Evolutionary conservation across 1,284 basidiomycete genomes (phyloP).

Genomic region (Malassezia furfur): DNA sequence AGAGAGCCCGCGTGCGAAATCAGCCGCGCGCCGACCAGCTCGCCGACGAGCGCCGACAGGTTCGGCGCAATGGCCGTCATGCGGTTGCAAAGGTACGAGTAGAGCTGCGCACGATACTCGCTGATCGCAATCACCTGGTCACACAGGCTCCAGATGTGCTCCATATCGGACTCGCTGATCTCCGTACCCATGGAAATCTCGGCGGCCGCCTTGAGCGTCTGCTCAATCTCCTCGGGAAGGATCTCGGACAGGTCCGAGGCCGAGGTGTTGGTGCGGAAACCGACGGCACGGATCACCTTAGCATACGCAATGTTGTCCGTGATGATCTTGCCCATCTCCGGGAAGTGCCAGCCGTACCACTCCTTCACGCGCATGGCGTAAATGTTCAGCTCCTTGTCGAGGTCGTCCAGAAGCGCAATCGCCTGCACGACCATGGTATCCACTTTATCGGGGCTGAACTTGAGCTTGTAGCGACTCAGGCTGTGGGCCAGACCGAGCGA

Average conservation of each 20-base stretch:
- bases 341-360: constrained; percentile 99
- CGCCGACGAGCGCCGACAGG: constrained; percentile 86
- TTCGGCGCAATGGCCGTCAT: constrained; percentile 97
- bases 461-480: constrained; percentile 93
- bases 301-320: constrained; percentile 94
- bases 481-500: constrained; percentile 93
- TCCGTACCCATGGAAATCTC: constrained; percentile 96
- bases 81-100: constrained; percentile 87
- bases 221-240: constrained; percentile 75
- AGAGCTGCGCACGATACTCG: constrained; percentile 82
- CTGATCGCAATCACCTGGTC: constrained; percentile 96
- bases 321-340: constrained; percentile 97
- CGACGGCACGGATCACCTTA: constrained; percentile 53
- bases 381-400: constrained; percentile 99
- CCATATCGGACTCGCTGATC: constrained; percentile 88
- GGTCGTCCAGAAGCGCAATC: constrained; percentile 91
- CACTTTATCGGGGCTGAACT: constrained; percentile 98
- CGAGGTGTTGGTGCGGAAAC: constrained; percentile 70
- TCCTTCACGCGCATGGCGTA: constrained; percentile 99
- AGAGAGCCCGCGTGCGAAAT: constrained; percentile 95
- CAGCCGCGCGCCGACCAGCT: constrained; percentile 87
- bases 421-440: constrained; percentile 99
- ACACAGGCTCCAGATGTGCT: constrained; percentile 85
- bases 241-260: constrained; percentile 76
- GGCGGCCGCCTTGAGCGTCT: constrained; percentile 79